phyloP scores from a whole-genome alignment of 2,329 filamentous ascomycete genomes.

The Lachnellula cervina region DNA sequence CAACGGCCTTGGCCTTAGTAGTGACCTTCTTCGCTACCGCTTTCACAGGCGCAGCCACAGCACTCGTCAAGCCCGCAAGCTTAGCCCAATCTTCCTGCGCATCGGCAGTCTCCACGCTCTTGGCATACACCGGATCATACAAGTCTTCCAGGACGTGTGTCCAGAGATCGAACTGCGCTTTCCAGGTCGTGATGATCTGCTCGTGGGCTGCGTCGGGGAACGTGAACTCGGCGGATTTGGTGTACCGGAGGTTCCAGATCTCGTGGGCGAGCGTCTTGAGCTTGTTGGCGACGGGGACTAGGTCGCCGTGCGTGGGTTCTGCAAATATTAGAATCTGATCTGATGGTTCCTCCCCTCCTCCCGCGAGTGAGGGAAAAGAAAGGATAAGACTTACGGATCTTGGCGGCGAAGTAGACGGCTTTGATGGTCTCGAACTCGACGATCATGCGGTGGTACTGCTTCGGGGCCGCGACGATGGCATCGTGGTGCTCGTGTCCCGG shows the following conservation, averaged over 20 bases:
- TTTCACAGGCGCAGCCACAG: background rate
- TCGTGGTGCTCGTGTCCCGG: background rate
- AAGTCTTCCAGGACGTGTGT: slow-evolving; percentile 5
- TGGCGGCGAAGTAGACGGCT: slow-evolving; percentile 4
- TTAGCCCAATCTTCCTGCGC: slow-evolving; percentile 1
- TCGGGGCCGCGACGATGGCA: background rate
- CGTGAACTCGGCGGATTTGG: background rate
- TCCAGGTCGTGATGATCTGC: slow-evolving; percentile 9
- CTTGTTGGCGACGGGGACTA: slow-evolving; percentile 2
- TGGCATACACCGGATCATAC: slow-evolving; percentile 1
- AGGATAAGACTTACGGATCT: slow-evolving; percentile 1
- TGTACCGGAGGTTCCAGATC: slow-evolving; percentile 8
- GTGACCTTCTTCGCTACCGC: background rate
- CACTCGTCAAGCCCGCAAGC: background rate
- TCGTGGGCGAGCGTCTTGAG: slow-evolving; percentile 8
- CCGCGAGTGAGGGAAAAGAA: background rate
- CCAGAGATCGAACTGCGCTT: slow-evolving; percentile 7
- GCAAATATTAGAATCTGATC: background rate
- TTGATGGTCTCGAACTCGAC: slow-evolving; percentile 7
- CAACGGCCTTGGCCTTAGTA: background rate
- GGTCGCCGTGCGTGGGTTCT: slow-evolving; percentile 5
- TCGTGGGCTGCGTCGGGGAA: slow-evolving; percentile 3
- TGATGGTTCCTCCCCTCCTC: too few species aligned
- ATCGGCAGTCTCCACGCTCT: background rate
- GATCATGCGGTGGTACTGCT: slow-evolving; percentile 7